Evolutionary conservation across 257 asterid species (phyloP).

Genomic region (Lavandula angustifolia): DNA sequence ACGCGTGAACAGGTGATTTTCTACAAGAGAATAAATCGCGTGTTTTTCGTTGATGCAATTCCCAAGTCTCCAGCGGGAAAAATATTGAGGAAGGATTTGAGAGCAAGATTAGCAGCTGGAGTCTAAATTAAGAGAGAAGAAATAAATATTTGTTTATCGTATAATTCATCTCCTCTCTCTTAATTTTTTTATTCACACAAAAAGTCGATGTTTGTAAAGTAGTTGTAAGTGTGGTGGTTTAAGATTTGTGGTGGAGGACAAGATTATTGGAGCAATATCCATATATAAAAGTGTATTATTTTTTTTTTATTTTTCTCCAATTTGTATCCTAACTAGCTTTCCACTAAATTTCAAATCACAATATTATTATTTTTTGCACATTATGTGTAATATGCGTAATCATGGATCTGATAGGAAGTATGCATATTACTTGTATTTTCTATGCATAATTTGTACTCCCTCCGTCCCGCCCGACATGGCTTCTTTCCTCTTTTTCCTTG

Average conservation of each 20-base stretch:
- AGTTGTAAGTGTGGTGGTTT: neutral
- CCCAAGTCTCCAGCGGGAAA: constrained; percentile 91
- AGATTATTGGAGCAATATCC: neutral
- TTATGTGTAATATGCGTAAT: no score
- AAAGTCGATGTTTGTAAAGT: constrained; percentile 10
- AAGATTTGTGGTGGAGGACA: neutral
- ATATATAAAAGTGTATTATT: neutral
- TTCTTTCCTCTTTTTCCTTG: no score
- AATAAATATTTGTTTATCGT: neutral
- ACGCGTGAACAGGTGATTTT: constrained; percentile 55
- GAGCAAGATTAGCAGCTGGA: constrained; percentile 68
- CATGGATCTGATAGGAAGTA: no score
- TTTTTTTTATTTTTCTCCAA: neutral
- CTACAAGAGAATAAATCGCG: constrained; percentile 73
- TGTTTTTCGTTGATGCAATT: constrained; percentile 64
- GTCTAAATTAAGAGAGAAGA: constrained; percentile 26
- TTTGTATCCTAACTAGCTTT: neutral
- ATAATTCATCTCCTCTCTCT: neutral
- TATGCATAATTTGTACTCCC: no score
- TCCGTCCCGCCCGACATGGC: no score
- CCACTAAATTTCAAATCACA: no score
- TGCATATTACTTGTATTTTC: no score
- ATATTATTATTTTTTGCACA: no score
- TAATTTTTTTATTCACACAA: constrained; percentile 1
- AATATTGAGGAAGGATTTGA: constrained; percentile 79